Percentiles rank a stretch among this genome's conserved stretches.
These are phyloP conservation scores for Mortierella sp. DNA, from an alignment of 371 early-diverging fungal genomes.

Conservation along the genomic window DNA sequence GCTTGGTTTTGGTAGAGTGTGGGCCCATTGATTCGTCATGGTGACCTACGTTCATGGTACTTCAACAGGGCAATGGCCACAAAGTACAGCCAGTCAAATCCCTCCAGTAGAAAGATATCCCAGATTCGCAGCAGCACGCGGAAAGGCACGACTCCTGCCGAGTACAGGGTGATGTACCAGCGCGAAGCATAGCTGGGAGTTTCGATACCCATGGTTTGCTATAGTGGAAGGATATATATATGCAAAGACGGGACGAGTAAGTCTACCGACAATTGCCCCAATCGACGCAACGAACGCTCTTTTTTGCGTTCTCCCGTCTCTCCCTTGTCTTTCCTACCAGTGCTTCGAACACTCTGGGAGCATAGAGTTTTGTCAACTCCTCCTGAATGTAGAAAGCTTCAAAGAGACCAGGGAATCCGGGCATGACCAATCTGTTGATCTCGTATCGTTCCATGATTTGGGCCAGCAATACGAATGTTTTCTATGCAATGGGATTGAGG, in stretches of 20 bases:
- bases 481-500: conserved; percentile 37
- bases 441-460: conserved; percentile 66
- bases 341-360: conserved; percentile 61
- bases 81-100: conserved; percentile 69
- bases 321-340: conserved; percentile 56
- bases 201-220: conserved; percentile 61
- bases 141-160: conserved; percentile 67
- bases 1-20: not conserved
- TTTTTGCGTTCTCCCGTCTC: not conserved
- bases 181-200: conserved; percentile 68
- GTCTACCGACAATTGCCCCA: too few species aligned
- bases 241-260: too few species aligned
- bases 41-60: conserved; percentile 61
- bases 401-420: conserved; percentile 71
- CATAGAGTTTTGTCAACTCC: conserved; percentile 58
- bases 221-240: not conserved
- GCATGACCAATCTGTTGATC: conserved; percentile 65
- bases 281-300: too few species aligned
- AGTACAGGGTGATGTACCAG: conserved; percentile 74
- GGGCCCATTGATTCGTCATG: not conserved
- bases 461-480: conserved; percentile 63
- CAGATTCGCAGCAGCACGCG: conserved; percentile 70
- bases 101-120: conserved; percentile 68
- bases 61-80: conserved; percentile 66
- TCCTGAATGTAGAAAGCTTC: conserved; percentile 74